A percentile compares a stretch with the other conserved stretches of the same genome.
Conservation (phyloP, 2,329 filamentous ascomycete genomes). For the Ophiostoma tasmaniense region DNA sequence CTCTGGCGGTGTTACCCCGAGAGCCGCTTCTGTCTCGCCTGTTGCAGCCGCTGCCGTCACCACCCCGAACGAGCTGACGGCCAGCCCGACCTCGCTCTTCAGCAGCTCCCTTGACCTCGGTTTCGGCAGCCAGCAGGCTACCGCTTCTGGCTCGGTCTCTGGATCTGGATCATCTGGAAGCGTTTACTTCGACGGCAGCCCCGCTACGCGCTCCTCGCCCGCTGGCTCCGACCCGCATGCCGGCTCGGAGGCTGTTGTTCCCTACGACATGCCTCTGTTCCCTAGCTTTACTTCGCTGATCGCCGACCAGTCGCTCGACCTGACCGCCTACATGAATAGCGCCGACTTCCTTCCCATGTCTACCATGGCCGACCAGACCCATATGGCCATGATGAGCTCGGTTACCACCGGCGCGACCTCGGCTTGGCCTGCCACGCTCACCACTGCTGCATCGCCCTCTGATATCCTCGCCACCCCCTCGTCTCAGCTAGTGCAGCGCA, state of each 20-base stretch:
- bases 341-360: constrained; percentile 5
- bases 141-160: neutral
- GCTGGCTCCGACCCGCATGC: constrained; percentile 32
- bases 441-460: constrained; percentile 1
- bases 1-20: neutral
- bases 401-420: neutral
- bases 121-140: constrained; percentile 1
- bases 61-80: constrained; percentile 29
- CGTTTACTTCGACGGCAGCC: constrained; percentile 15
- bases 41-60: constrained; percentile 16
- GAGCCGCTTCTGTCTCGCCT: neutral
- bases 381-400: neutral
- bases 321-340: neutral
- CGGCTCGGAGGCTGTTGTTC: constrained; percentile 13
- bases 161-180: constrained; percentile 3
- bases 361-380: constrained; percentile 17
- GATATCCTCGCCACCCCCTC: constrained; percentile 33
- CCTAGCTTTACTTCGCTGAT: constrained; percentile 29
- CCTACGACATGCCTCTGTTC: constrained; percentile 18
- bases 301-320: constrained; percentile 22
- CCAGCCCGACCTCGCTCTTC: constrained; percentile 33
- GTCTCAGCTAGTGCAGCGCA: constrained; percentile 22
- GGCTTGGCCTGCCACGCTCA: neutral
- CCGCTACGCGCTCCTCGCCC: constrained; percentile 14
- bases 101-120: constrained; percentile 32